phyloP scores from a whole-genome alignment of 1,284 basidiomycete genomes.

The Austroboletus novae-zelandiae region DNA sequence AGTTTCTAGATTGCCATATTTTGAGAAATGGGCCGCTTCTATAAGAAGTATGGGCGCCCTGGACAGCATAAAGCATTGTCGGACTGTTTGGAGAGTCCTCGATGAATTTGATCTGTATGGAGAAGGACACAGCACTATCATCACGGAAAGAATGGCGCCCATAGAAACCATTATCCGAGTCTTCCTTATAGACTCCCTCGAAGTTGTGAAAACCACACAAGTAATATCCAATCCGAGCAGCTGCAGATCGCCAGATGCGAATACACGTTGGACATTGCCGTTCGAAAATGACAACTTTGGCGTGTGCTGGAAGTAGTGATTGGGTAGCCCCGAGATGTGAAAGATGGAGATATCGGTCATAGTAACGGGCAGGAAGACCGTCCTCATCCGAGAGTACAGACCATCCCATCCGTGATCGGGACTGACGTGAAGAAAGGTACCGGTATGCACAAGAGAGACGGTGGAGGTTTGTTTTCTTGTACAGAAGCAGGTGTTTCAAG shows the following conservation, averaged over 20 bases:
- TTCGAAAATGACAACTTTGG: not conserved
- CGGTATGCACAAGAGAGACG: conserved; percentile 28
- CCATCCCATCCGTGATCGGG: not conserved
- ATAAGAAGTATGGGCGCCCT: too few relatives aligned
- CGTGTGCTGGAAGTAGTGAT: not conserved
- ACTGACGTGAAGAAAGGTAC: conserved; percentile 28
- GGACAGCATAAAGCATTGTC: too few relatives aligned
- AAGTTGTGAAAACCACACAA: not conserved
- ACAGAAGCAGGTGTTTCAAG: not conserved
- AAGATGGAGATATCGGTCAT: not conserved
- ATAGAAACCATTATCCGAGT: too few relatives aligned
- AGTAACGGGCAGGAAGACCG: not conserved
- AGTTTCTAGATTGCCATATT: too few relatives aligned
- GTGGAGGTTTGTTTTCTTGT: conserved; percentile 14
- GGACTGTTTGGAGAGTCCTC: too few relatives aligned
- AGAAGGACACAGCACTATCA: too few relatives aligned
- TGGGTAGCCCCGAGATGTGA: not conserved
- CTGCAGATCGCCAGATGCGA: not conserved
- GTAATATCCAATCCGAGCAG: not conserved
- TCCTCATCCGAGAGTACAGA: not conserved
- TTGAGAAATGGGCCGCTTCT: too few relatives aligned
- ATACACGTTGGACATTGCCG: not conserved
- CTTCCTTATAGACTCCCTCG: not conserved
- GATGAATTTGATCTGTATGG: too few relatives aligned
- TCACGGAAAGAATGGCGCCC: too few relatives aligned